Evolutionary conservation across 352 stramenopile species (phyloP).

Genomic region (Thalassiosira mediterranea): DNA sequence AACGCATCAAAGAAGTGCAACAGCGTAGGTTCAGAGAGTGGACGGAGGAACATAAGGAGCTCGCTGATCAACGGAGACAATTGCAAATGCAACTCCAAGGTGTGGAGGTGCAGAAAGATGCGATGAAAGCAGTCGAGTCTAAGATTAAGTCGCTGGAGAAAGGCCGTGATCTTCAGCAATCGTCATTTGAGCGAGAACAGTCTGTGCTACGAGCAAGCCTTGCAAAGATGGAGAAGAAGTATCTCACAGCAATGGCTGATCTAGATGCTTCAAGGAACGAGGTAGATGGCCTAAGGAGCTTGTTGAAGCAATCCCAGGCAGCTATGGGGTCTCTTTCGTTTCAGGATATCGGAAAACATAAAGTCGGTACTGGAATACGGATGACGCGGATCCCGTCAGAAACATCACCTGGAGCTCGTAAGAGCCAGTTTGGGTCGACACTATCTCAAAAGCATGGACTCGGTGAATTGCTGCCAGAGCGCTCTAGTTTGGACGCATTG

Average conservation of each 20-base stretch:
- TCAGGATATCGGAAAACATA: conserved; percentile 7
- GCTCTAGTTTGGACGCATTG: too few relatives aligned
- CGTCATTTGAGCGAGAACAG: conserved; percentile 10
- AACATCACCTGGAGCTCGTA: neutral
- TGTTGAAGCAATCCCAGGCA: conserved; percentile 51
- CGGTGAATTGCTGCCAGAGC: too few relatives aligned
- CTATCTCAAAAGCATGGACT: too few relatives aligned
- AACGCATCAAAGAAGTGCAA: conserved; percentile 41
- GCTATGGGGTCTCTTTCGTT: conserved; percentile 52
- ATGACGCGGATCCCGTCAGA: neutral
- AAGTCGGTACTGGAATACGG: neutral
- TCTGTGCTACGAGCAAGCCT: neutral
- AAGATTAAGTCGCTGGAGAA: conserved; percentile 21
- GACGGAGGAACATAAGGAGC: conserved; percentile 35
- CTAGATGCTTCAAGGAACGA: conserved; percentile 42
- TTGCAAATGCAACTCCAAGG: conserved; percentile 31
- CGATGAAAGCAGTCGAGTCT: conserved; percentile 25
- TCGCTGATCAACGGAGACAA: conserved; percentile 32
- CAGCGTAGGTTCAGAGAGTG: conserved; percentile 39
- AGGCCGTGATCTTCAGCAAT: conserved; percentile 21
- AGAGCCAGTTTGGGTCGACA: too few relatives aligned
- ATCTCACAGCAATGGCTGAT: neutral
- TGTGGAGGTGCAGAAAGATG: conserved; percentile 30
- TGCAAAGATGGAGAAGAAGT: conserved; percentile 15
- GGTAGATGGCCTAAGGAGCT: conserved; percentile 25